Base-by-base conservation (phyloP, 1,284 basidiomycete genomes). In the Malassezia cuniculi region DNA sequence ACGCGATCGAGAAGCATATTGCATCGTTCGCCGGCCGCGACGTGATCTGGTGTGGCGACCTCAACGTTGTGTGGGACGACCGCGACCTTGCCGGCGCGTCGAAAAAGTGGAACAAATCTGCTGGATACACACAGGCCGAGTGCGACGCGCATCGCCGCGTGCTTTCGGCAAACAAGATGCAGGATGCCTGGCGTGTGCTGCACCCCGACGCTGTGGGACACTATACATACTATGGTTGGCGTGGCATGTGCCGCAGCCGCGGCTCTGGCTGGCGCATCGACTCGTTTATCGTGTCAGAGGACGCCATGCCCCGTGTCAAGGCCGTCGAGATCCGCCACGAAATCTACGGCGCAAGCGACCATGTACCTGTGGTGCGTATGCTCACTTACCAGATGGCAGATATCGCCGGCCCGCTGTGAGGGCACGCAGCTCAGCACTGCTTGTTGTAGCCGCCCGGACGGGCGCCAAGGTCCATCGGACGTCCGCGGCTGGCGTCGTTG, bases 251-350 rank as follows among this genome's bases (percentile, higher is more conserved):
- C 61, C 71, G 85, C 28, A 63, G 64, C 41, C 87, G 85, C 57
- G 81, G 83, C 3, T 74, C 85, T 31, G 85, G 85, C 2, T 89
- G 85, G 85, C 73, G 84, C 47, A 68, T 89, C 28, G 84, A 89
- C 63, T 79, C 79, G 71, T 84, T 63, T 31, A 54, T 64, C 30
- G 82, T 57, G 31, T 54, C 57, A 8, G 74, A 81, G 59, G 73
- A 79, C 21, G 69, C 83, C 29, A 68, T 69, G 15, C 72, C 76
- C 17, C 72, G 72, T 27, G 79, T 79, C 31, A 77, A 76, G 69
- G 74, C 76, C 72, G 83, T 80, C 57, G 81, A 83, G 62, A 85
- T 85, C 43, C 73, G 84, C 29, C 75, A 76, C 55, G 82, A 84
- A 54, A 80, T 85, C 41, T 85, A 82, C 47, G 83, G 83, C 3